A percentile compares a stretch with the other conserved stretches of the same genome.
Evolutionary conservation across 176 grass and related monocot genomes (phyloP).

Genomic region (Zoysia pacifica): DNA sequence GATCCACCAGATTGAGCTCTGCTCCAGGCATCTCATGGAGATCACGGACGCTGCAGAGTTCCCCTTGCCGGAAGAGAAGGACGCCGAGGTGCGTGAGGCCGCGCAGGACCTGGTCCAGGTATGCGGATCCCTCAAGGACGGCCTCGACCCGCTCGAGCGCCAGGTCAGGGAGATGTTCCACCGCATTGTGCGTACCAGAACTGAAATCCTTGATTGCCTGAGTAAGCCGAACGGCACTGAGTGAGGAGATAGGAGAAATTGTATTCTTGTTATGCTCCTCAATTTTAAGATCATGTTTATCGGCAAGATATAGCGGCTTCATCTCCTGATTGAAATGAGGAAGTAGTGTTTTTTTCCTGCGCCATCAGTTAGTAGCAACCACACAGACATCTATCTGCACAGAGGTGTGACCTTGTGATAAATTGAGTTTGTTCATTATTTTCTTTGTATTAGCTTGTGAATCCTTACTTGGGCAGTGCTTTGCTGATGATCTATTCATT

Average conservation of each 20-base stretch:
- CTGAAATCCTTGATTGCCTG: slow-evolving; percentile 73
- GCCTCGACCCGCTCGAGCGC: slow-evolving; percentile 79
- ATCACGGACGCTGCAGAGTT: slow-evolving; percentile 65
- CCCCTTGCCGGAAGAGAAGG: slow-evolving; percentile 61
- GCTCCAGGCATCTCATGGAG: slow-evolving; percentile 68
- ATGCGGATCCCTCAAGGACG: slow-evolving; percentile 62
- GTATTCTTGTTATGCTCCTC: neutral
- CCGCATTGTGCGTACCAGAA: slow-evolving; percentile 72
- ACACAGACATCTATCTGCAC: slow-evolving; percentile 44
- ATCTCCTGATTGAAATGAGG: slow-evolving; percentile 23
- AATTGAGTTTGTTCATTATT: slow-evolving; percentile 35
- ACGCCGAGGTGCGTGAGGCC: slow-evolving; percentile 57
- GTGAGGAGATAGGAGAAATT: slow-evolving; percentile 24
- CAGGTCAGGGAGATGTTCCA: slow-evolving; percentile 87
- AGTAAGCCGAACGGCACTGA: slow-evolving; percentile 50
- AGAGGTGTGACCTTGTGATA: slow-evolving; percentile 41
- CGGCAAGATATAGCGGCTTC: slow-evolving; percentile 4
- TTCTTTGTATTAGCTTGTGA: slow-evolving; percentile 55
- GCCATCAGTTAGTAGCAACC: slow-evolving; percentile 35
- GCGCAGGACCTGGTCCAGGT: slow-evolving; percentile 59
- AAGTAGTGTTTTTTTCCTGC: slow-evolving; percentile 19
- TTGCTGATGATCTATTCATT: slow-evolving; percentile 39
- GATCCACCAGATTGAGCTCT: slow-evolving; percentile 84
- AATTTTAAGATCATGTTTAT: neutral
- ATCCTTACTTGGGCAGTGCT: slow-evolving; percentile 46